A percentile compares a stretch with the other conserved stretches of the same genome.
Conservation (phyloP, 768 basidiomycete species). For the Leccinum fibrillosum region DNA sequence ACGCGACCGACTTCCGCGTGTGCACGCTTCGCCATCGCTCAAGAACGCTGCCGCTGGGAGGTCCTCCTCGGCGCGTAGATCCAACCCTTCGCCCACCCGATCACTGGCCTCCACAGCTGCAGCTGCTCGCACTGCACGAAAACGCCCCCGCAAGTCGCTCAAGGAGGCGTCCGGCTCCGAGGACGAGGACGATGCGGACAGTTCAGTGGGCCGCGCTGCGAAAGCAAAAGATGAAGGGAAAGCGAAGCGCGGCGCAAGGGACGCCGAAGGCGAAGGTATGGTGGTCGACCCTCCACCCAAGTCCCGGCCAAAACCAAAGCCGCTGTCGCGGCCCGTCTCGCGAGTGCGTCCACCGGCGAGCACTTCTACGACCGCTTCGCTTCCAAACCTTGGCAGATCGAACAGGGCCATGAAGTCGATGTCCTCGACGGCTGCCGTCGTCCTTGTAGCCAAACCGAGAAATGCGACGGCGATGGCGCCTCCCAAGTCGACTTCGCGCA, state of each 20-base stretch:
- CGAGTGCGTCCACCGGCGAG: conserved; percentile 5
- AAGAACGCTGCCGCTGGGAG: neutral
- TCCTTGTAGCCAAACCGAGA: neutral
- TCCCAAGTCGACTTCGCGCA: conserved; percentile 18
- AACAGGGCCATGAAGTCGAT: conserved; percentile 1
- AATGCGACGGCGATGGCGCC: neutral
- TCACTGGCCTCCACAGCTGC: conserved; percentile 11
- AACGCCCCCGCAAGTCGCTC: conserved; percentile 24
- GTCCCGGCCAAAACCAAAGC: conserved; percentile 4
- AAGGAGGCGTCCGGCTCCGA: conserved; percentile 20
- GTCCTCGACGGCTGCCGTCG: neutral
- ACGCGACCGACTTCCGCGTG: conserved; percentile 17
- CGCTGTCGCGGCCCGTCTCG: conserved; percentile 16
- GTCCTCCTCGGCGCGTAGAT: conserved; percentile 22
- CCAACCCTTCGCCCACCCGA: conserved; percentile 23
- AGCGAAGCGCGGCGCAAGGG: neutral
- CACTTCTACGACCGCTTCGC: neutral
- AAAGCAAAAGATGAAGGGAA: conserved; percentile 13
- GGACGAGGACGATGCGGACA: conserved; percentile 11
- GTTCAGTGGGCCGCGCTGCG: neutral
- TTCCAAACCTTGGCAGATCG: neutral
- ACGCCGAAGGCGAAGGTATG: conserved; percentile 7
- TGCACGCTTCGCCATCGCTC: conserved; percentile 1
- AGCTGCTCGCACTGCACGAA: conserved; percentile 17
- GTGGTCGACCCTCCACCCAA: conserved; percentile 9